Conservation (phyloP, 345 rosid genomes). For the Mangifera indica region DNA sequence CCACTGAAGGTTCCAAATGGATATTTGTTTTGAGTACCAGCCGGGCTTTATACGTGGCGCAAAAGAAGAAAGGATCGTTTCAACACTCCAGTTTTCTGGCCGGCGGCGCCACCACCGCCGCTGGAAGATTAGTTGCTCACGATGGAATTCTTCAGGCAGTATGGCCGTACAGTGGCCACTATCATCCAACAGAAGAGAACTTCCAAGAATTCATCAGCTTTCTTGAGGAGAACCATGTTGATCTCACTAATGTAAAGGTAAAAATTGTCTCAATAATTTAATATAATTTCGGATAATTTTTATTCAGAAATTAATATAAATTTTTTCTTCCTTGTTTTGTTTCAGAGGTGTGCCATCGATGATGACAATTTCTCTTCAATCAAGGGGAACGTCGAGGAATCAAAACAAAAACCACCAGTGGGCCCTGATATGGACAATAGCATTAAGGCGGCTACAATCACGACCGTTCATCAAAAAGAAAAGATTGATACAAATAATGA, state of each 20-base stretch:
- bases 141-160: conserved; percentile 67
- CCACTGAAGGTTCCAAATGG: conserved; percentile 56
- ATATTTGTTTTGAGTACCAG: conserved; percentile 68
- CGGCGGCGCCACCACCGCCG: conserved; percentile 70
- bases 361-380: conserved; percentile 43
- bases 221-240: conserved; percentile 61
- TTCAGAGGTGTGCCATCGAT: conserved; percentile 67
- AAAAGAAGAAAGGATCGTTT: conserved; percentile 62
- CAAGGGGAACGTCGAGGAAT: conserved; percentile 22
- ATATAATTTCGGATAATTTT: background rate
- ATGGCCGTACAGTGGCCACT: conserved; percentile 98
- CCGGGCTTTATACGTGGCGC: conserved; percentile 55
- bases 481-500: background rate
- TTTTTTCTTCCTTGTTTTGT: conserved; percentile 9
- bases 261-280: background rate
- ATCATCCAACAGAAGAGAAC: conserved; percentile 91
- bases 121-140: conserved; percentile 62
- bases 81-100: conserved; percentile 74
- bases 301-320: background rate
- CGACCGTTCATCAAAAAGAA: conserved; percentile 21
- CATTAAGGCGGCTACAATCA: background rate
- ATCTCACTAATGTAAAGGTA: conserved; percentile 87
- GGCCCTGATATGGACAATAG: conserved; percentile 19
- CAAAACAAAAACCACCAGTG: conserved; percentile 10
- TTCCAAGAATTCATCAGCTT: conserved; percentile 71